A percentile compares a stretch with the other conserved stretches of the same genome.
Conservation (phyloP, 2,329 filamentous ascomycete genomes). For the Botrytis hyacinthi region DNA sequence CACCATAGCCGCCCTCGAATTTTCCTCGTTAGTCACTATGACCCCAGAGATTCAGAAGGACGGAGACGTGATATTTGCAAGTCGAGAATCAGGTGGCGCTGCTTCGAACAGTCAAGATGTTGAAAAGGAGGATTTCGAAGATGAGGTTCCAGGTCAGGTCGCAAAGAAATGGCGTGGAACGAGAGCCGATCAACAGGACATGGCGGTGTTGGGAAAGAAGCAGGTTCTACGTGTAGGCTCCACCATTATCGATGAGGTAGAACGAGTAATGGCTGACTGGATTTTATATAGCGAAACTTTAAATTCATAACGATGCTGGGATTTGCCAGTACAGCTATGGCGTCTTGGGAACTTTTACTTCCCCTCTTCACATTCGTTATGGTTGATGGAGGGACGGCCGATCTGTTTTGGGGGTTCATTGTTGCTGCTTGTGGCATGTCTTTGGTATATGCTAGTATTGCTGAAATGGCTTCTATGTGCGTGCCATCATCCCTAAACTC, state of each 20-base stretch:
- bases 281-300: constrained; percentile 39
- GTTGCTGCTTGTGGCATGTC: constrained; percentile 31
- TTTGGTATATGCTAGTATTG: constrained; percentile 30
- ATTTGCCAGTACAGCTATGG: constrained; percentile 44
- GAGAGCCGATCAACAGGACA: constrained; percentile 23
- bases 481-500: background rate
- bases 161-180: constrained; percentile 22
- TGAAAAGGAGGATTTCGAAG: constrained; percentile 18
- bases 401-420: constrained; percentile 42
- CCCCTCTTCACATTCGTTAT: constrained; percentile 27
- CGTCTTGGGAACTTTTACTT: constrained; percentile 45
- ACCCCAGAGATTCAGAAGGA: background rate
- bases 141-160: constrained; percentile 8
- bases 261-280: background rate
- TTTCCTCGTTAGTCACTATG: background rate
- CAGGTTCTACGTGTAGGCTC: constrained; percentile 24
- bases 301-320: constrained; percentile 43
- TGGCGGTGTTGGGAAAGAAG: constrained; percentile 24
- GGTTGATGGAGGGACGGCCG: constrained; percentile 28
- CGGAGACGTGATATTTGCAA: constrained; percentile 2
- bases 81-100: background rate
- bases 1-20: background rate
- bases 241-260: background rate
- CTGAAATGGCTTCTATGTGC: constrained; percentile 35
- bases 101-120: constrained; percentile 23